Evolutionary conservation across 768 basidiomycete species (phyloP), one percentile per base, ranked within the genome.

Genomic region (Tylopilus sp.): DNA sequence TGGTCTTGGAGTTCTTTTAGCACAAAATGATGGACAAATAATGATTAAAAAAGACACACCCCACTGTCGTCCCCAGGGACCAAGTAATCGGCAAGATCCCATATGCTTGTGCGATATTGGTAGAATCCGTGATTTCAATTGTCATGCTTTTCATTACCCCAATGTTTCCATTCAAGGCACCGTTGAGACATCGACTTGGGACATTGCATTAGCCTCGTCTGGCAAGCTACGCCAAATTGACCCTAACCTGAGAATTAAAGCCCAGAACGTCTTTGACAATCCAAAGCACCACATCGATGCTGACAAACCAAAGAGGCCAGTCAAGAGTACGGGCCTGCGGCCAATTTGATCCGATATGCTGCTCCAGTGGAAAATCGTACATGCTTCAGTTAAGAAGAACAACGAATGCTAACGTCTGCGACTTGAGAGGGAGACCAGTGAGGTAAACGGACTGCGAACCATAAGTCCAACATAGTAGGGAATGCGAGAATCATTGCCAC

Each of bases 81-180:
- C 79, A 79, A 17, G 73, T 59, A 10, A 71, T 57, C 1, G 88
- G 87, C 64, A 86, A 68, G 51, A 78, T 80, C 3, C 80, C 77
- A 62, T 82, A 88, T 12, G 81, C 77, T 35, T 53, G 57, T 6
- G 58, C 69, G 42, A 58, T 54, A 51, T 62, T 70, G 13, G 67
- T 67, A 5, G 68, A 28, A 36, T 67, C 66, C 6, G 68, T 77
- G 30, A 79, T 71, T 57, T 79, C 78, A 5, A 68, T 69, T 8
- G 67, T 48, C 68, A 74, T 72, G 42, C 76, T 77, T 53, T 79
- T 79, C 53, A 77, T 69, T 25, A 78, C 69, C 2, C 78, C 76
- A 22, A 76, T 65, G 53, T 79, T 86, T n/a, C 85, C 86, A 55
- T 79, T 78, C 15, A 79, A 61, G 28, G 74, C 75, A 17, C 78